Conservation (phyloP, 2,329 filamentous ascomycete species). For the Chalaropsis ovoidea region DNA sequence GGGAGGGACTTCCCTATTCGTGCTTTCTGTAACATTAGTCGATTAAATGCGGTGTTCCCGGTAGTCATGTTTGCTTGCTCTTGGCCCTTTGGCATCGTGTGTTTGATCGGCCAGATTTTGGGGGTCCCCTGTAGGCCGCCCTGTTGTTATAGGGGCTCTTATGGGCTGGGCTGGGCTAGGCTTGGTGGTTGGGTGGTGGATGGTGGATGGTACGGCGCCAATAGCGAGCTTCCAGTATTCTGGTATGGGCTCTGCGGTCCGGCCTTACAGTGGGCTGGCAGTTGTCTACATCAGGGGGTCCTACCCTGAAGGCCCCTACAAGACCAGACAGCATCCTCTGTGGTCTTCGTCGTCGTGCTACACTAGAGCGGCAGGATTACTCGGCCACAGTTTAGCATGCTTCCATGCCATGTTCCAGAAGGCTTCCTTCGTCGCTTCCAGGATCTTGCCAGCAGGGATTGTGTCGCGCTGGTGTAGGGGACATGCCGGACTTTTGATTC, state of each 20-base stretch:
- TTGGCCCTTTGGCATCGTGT: neutral
- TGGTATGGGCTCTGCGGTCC: no score
- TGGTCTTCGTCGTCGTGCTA: neutral
- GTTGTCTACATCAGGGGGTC: no score
- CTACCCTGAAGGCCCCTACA: no score
- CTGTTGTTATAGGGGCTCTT: slow-evolving; percentile 10
- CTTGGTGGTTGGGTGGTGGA: neutral
- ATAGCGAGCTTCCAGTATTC: no score
- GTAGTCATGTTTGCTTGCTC: slow-evolving; percentile 3
- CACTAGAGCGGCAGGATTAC: neutral
- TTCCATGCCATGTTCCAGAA: slow-evolving; percentile 23
- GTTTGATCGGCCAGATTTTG: neutral
- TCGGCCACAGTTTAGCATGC: neutral
- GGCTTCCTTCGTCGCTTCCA: slow-evolving; percentile 2
- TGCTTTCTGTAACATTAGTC: neutral
- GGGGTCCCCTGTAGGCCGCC: neutral
- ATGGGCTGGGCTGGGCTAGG: neutral
- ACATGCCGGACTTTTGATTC: slow-evolving; percentile 7
- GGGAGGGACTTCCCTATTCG: neutral
- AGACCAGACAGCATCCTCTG: no score
- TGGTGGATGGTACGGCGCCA: neutral
- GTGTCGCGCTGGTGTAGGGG: slow-evolving; percentile 11
- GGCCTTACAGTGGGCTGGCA: no score
- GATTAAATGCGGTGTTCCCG: slow-evolving; percentile 1
- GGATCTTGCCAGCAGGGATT: neutral